Conservation (phyloP, 2,329 filamentous ascomycete species). For the Arthroderma uncinatum region DNA sequence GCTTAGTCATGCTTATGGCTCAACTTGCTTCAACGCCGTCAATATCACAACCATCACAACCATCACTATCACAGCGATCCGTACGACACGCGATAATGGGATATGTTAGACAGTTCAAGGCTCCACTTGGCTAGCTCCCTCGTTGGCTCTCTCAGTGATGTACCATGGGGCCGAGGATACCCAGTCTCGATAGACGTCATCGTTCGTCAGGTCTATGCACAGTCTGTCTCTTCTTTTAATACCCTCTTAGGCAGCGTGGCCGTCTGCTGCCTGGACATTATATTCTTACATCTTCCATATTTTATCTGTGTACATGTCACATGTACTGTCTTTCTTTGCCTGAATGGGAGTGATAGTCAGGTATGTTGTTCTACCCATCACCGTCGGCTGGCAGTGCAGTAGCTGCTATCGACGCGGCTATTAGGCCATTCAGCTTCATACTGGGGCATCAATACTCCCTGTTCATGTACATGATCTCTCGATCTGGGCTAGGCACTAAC, state of each 20-base stretch:
- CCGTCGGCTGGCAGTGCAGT: neutral
- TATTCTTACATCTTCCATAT: neutral
- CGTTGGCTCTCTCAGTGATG: too few relatives aligned
- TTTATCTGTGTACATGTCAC: neutral
- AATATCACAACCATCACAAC: too few relatives aligned
- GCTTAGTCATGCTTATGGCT: too few relatives aligned
- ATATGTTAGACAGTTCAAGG: too few relatives aligned
- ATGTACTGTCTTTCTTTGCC: neutral
- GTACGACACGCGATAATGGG: too few relatives aligned
- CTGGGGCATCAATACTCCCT: neutral
- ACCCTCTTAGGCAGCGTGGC: neutral
- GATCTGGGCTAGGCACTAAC: neutral
- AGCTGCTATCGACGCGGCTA: neutral
- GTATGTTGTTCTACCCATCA: neutral
- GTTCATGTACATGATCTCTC: neutral
- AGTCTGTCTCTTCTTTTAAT: neutral
- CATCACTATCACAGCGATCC: too few relatives aligned
- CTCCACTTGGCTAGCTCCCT: too few relatives aligned
- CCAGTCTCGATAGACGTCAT: neutral
- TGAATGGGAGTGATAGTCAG: neutral
- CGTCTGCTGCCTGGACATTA: neutral
- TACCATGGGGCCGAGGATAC: too few relatives aligned
- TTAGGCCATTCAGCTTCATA: too few relatives aligned
- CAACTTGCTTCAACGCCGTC: too few relatives aligned
- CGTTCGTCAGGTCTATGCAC: neutral